Conservation (phyloP, 192 early-diverging fungal species). For the Pilobolus umbonatus region DNA sequence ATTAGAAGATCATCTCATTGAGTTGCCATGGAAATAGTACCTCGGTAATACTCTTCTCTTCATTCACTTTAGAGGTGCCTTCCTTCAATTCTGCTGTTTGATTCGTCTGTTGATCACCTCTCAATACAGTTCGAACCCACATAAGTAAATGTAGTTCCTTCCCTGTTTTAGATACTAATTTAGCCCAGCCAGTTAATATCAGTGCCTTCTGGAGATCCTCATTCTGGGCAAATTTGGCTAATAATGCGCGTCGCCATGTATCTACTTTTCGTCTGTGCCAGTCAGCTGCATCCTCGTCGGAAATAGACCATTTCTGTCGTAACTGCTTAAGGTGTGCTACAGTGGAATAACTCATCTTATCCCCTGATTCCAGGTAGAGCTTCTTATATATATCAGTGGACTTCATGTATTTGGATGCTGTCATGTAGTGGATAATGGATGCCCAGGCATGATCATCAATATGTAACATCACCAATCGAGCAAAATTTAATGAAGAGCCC, state of each 20-base stretch:
- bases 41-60: background rate
- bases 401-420: constrained; percentile 11
- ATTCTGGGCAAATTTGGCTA: constrained; percentile 28
- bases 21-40: too few relatives aligned
- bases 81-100: background rate
- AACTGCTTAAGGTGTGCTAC: constrained; percentile 9
- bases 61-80: background rate
- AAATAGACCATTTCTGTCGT: background rate
- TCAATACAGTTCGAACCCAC: constrained; percentile 20
- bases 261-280: constrained; percentile 7
- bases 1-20: too few relatives aligned
- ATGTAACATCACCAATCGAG: constrained; percentile 11
- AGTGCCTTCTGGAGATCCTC: constrained; percentile 20
- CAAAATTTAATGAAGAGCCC: background rate
- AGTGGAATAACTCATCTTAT: constrained; percentile 8
- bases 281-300: constrained; percentile 7
- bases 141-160: constrained; percentile 16
- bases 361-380: constrained; percentile 17
- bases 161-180: constrained; percentile 12
- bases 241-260: constrained; percentile 6
- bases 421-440: constrained; percentile 22
- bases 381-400: constrained; percentile 2
- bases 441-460: constrained; percentile 30
- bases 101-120: constrained; percentile 7
- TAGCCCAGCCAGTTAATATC: constrained; percentile 22